These are phyloP conservation scores for Candida schatavii DNA, from an alignment of 805 yeast species.

Conservation along the genomic window DNA sequence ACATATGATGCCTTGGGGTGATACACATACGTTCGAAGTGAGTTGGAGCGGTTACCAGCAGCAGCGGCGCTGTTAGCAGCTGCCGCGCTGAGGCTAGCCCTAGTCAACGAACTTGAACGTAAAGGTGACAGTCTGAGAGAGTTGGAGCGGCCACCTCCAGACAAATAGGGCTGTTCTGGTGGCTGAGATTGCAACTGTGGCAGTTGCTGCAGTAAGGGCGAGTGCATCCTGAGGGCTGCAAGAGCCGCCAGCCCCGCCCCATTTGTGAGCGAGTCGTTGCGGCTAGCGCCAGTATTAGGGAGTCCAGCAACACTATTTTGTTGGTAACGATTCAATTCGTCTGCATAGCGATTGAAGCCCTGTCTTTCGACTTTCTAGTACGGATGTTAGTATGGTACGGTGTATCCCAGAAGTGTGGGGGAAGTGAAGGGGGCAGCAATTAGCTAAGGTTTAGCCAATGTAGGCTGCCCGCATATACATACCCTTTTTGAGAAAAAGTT, in stretches of 20 bases:
- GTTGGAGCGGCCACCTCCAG: constrained; percentile 1
- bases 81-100: no score
- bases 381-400: constrained; percentile 1
- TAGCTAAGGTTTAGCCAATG: no score
- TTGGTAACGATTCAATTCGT: constrained; percentile 22
- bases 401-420: neutral
- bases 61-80: neutral
- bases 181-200: constrained; percentile 8
- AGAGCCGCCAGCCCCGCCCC: constrained; percentile 41
- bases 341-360: constrained; percentile 33
- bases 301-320: constrained; percentile 16
- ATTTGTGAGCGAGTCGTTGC: constrained; percentile 24
- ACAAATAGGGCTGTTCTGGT: constrained; percentile 6
- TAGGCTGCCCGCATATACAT: neutral
- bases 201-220: constrained; percentile 11
- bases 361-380: constrained; percentile 14
- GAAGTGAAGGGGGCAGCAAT: no score
- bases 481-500: constrained; percentile 3
- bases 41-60: constrained; percentile 24
- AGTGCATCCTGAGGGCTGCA: constrained; percentile 38
- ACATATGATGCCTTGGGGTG: constrained; percentile 38
- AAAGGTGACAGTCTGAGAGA: constrained; percentile 6
- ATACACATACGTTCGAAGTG: constrained; percentile 35
- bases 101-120: constrained; percentile 21
- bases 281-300: constrained; percentile 15